Base-by-base conservation (phyloP, 1,284 basidiomycete genomes). In the Trichosporon sp. region DNA sequence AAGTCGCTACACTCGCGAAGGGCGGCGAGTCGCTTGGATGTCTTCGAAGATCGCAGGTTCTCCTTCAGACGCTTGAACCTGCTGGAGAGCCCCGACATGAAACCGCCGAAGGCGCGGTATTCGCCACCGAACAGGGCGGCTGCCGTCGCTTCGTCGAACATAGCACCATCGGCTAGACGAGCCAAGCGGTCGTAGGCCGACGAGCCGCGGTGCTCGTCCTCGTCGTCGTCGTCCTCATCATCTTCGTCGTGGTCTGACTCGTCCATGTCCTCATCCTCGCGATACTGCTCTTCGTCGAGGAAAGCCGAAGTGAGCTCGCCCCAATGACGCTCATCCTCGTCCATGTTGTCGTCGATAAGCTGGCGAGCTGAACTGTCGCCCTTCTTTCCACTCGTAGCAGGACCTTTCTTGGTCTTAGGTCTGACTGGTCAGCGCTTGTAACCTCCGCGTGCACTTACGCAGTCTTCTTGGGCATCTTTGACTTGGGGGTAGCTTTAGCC, bases 1-100 rank as follows among this genome's bases (percentile, higher is more conserved):
- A 97, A 80, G 77, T 99, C 96, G 76, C 91, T 93, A 61, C 97
- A 86, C 75, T 99, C 95, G 75, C 97, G 93, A 14, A 99, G 83
- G 3, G 94, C 93, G 58, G 94, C 83, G 59, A 97, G 86, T 56
- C 92, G 88, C 27, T 89, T 90, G 0, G 90, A 88, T 6, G 88
- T 85, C 75, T 89, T 89, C 23, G 89, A 88, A 19, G 86, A 82
- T 78, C 92, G 92, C 84, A 97, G 91, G 76, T 92, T 91, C 78
- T 86, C 89, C 67, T 95, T 84, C 84, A 96, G 90, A 14, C 88
- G 88, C 84, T 94, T 93, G 79, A 96, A 86, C 57, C 93, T 87
- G 62, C 66, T 86, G n/a, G 88, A 89, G 54, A 92, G 84, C 23
- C 89, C 89, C 70, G 91, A 86, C 90, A 95, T 92, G 80, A 92